phyloP scores from a whole-genome alignment of 2,329 filamentous ascomycete species.

The Penicillium psychrosexuale region DNA sequence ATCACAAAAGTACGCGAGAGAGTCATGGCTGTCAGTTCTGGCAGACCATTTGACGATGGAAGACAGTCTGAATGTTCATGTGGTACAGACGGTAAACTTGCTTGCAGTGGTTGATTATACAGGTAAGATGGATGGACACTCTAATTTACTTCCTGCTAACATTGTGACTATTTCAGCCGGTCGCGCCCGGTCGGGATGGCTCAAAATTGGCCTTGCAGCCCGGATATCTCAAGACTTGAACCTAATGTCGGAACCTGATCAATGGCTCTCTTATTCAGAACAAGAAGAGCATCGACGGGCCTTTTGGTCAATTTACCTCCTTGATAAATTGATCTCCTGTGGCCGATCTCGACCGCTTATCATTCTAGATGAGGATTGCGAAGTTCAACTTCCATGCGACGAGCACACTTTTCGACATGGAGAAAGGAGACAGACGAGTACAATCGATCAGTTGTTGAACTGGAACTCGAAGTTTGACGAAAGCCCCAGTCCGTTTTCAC shows the following conservation, averaged over 20 bases:
- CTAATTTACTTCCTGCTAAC: no score
- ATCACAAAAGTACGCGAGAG: conserved; percentile 27
- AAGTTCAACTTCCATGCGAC: conserved; percentile 27
- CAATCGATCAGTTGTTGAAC: conserved; percentile 20
- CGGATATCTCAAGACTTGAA: conserved; percentile 61
- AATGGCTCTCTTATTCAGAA: conserved; percentile 17
- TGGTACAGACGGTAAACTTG: conserved; percentile 40
- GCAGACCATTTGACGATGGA: conserved; percentile 34
- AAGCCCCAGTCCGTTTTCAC: conserved; percentile 25
- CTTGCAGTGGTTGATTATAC: conserved; percentile 41
- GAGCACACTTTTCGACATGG: conserved; percentile 20
- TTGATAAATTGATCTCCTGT: conserved; percentile 32
- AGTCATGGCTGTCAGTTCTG: conserved; percentile 37
- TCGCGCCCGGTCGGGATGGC: conserved; percentile 35
- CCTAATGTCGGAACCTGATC: conserved; percentile 26
- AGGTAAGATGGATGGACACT: conserved; percentile 22
- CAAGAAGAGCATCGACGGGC: conserved; percentile 30
- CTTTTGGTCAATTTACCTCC: conserved; percentile 33
- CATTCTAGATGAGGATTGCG: conserved; percentile 25
- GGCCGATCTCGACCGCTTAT: conserved; percentile 22
- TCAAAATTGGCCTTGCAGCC: conserved; percentile 36
- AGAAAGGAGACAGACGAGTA: conserved; percentile 19
- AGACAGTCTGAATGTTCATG: conserved; percentile 31
- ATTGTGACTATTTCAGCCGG: conserved; percentile 22
- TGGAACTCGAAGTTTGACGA: conserved; percentile 21